These are phyloP conservation scores for Prunella vulgaris DNA, from an alignment of 257 asterid genomes.

Conservation along the genomic window DNA sequence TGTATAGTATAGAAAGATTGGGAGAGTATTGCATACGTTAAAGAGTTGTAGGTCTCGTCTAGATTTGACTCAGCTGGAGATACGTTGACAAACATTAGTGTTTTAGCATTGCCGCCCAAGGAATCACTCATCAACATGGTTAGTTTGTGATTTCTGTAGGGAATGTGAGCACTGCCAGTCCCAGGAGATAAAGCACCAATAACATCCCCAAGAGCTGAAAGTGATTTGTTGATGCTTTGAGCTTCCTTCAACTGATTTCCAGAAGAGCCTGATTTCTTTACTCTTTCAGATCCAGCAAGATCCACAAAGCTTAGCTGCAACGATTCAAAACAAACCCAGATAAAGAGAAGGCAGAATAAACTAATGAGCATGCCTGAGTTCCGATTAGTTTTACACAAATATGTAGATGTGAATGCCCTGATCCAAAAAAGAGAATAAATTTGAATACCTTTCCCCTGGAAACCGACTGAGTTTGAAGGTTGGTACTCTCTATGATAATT, in stretches of 20 bases:
- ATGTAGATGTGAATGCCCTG: too few relatives aligned
- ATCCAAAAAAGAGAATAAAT: too few relatives aligned
- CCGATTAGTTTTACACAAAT: slow-evolving; percentile 4
- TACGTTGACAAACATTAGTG: slow-evolving; percentile 86
- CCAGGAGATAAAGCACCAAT: slow-evolving; percentile 67
- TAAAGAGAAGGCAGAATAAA: neutral
- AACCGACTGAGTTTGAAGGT: slow-evolving; percentile 89
- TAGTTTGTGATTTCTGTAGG: slow-evolving; percentile 93
- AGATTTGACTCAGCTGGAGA: slow-evolving; percentile 94
- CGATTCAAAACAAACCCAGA: neutral
- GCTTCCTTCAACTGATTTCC: slow-evolving; percentile 93
- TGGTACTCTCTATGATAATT: slow-evolving; percentile 78
- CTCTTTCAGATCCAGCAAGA: slow-evolving; percentile 97
- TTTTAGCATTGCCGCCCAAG: slow-evolving; percentile 95
- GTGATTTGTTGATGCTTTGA: slow-evolving; percentile 94
- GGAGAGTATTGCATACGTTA: slow-evolving; percentile 45
- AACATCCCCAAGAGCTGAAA: slow-evolving; percentile 96
- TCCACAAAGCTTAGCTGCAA: slow-evolving; percentile 93
- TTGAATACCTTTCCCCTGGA: slow-evolving; percentile 95
- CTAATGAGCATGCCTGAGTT: neutral
- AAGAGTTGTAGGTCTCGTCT: slow-evolving; percentile 92
- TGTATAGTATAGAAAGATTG: neutral
- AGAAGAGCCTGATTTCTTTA: slow-evolving; percentile 88
- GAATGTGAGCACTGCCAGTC: slow-evolving; percentile 81
- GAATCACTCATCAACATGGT: slow-evolving; percentile 99